Percentiles rank a stretch among this genome's conserved stretches.
phyloP scores from a whole-genome alignment of 2,329 filamentous ascomycete genomes.

The Neonectria coccinea region DNA sequence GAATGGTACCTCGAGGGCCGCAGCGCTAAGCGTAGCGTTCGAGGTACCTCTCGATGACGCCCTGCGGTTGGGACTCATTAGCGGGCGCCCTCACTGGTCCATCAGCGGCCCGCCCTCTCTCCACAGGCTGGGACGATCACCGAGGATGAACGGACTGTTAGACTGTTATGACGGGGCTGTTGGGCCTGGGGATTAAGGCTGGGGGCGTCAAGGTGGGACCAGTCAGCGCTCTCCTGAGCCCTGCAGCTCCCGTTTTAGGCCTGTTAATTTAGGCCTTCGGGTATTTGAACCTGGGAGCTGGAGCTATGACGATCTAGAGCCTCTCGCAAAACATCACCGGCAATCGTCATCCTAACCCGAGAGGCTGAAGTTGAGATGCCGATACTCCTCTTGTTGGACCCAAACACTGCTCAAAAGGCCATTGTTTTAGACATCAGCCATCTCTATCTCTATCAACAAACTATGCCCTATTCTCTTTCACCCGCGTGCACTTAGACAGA shows the following conservation, averaged over 20 bases:
- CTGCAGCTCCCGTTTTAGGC: not conserved
- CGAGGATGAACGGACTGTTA: not conserved
- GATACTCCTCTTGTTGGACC: not conserved
- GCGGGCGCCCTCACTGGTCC: slow-evolving; percentile 11
- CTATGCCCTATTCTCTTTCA: not conserved
- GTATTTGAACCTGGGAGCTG: not conserved
- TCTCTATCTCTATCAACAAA: not conserved
- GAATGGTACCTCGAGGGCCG: slow-evolving; percentile 3
- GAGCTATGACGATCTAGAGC: not conserved
- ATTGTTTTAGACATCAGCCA: not conserved
- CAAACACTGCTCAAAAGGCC: not conserved
- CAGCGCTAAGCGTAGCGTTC: not conserved
- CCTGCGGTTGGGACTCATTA: not conserved
- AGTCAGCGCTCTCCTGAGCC: slow-evolving; percentile 14
- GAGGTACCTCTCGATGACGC: slow-evolving; percentile 20
- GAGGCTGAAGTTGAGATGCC: not conserved
- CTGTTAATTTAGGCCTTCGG: not conserved
- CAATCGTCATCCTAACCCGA: not conserved
- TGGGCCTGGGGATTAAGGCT: slow-evolving; percentile 7
- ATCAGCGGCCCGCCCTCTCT: not conserved
- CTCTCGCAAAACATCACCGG: not conserved
- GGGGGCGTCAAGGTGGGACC: slow-evolving; percentile 12
- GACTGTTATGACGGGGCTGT: slow-evolving; percentile 6
- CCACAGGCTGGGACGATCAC: slow-evolving; percentile 13
- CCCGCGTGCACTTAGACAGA: not conserved